Conservation (phyloP, 2,329 filamentous ascomycete species). For the Claviceps digitariae region DNA sequence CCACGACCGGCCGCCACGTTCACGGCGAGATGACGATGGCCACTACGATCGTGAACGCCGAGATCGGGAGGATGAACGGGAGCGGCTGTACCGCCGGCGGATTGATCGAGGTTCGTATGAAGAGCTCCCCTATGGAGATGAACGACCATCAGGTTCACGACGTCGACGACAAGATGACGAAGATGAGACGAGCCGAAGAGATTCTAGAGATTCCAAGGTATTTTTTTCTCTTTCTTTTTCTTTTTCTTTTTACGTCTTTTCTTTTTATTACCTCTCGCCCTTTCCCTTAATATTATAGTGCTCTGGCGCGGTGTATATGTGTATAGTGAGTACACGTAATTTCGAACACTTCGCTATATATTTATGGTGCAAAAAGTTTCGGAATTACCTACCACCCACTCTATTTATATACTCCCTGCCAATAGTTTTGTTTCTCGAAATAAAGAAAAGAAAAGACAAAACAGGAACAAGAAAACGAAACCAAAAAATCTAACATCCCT, state of each 20-base stretch:
- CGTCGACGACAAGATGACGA: constrained; percentile 71
- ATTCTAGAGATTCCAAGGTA: constrained; percentile 57
- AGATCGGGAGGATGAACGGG: constrained; percentile 80
- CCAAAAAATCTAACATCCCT: constrained; percentile 13
- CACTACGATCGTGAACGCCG: constrained; percentile 77
- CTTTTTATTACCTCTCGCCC: constrained; percentile 3
- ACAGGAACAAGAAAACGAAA: too few species aligned
- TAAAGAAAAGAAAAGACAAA: too few species aligned
- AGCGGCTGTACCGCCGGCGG: constrained; percentile 74
- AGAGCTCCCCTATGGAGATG: constrained; percentile 82
- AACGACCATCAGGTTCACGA: constrained; percentile 50
- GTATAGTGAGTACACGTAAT: too few species aligned
- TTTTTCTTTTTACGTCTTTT: not conserved
- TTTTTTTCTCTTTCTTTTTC: too few species aligned
- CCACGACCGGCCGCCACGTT: constrained; percentile 36
- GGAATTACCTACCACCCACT: too few species aligned
- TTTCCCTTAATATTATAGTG: not conserved
- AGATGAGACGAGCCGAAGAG: constrained; percentile 50
- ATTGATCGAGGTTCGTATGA: constrained; percentile 64
- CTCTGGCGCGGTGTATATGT: too few species aligned
- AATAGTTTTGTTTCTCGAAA: too few species aligned
- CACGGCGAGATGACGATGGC: constrained; percentile 48
- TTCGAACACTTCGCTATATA: too few species aligned
- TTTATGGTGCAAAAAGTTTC: too few species aligned
- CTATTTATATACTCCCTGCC: too few species aligned